These are phyloP conservation scores for Yarrowia sp. DNA, from an alignment of 805 yeast genomes.

Conservation along the genomic window DNA sequence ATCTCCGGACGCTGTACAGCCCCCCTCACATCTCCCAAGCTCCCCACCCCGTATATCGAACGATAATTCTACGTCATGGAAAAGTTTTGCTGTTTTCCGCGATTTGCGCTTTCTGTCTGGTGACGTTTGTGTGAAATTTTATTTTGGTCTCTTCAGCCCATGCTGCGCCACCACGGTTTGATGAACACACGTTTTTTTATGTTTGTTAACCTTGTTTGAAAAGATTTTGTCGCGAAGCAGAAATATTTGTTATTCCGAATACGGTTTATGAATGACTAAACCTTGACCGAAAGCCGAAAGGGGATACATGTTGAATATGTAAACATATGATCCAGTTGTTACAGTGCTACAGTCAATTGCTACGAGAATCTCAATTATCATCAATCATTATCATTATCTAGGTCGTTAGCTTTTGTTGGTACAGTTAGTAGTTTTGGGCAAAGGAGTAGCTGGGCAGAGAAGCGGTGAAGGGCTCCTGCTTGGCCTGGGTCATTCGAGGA, in stretches of 20 bases:
- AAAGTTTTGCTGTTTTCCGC: no score
- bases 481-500: constrained; percentile 11
- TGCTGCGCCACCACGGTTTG: constrained; percentile 13
- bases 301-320: background rate
- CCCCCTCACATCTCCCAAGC: background rate
- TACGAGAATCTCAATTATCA: background rate
- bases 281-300: background rate
- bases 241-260: background rate
- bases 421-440: constrained; percentile 20
- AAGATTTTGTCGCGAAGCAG: background rate
- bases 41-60: background rate
- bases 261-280: background rate
- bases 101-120: constrained; percentile 10
- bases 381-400: background rate
- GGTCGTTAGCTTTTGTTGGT: constrained; percentile 4
- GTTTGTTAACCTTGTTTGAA: background rate
- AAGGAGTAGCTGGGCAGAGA: constrained; percentile 20
- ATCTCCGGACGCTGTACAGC: no score
- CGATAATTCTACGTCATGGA: constrained; percentile 1
- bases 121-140: constrained; percentile 1
- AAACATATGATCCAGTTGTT: background rate
- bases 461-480: constrained; percentile 10
- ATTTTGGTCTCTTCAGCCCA: background rate
- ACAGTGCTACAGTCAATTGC: background rate
- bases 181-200: background rate